Evolutionary conservation across 257 asterid species (phyloP), one percentile per base, ranked within the genome.

Genomic region (Ligustrum vulgare): DNA sequence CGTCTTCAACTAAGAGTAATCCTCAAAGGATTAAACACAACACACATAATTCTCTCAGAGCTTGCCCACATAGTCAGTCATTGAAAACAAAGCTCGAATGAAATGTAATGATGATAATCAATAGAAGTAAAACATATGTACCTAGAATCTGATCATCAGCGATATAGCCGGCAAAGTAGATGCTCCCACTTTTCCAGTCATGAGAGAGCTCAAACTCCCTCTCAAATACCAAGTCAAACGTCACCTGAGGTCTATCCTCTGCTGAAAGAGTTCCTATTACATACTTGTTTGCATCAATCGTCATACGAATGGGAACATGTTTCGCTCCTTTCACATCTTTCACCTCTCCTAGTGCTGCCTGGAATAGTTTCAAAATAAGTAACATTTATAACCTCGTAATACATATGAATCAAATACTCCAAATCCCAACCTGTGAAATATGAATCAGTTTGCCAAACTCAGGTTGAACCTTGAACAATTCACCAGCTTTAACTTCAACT

Each of bases 191-290:
- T 62, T 91, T 88, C 84, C 85, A 89, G 67, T 82, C 98, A 80
- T 93, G 98, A 6, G 98, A 93, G 74, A 93, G 87, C 68, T 88
- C 96, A 83, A 93, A 93, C 31, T 89, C 88, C 72, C 47, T 93
- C 79, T 89, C 90, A 32, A 91, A 81, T 0, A 89, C 93, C 82
- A 91, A 80, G 74, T 91, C 97, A 58, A 86, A 80, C 88, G 82
- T 80, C 74, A 89, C 1, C 25, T 93, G 98, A 15, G 93, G 74
- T 16, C 85, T 82, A 0, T 81, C 87, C 70, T 78, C 91, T 0
- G 89, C 84, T 0, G 96, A 73, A 58, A 93, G 97, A 16, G 82
- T 12, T 41, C 97, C 98, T 1, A 93, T 75, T 6, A 89, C 75
- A 28, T 74, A 88, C 22, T 36, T 68, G 60, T 86, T 72, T 1